phyloP scores from a whole-genome alignment of 768 basidiomycete species.

The Leucocoprinus birnbaumii region DNA sequence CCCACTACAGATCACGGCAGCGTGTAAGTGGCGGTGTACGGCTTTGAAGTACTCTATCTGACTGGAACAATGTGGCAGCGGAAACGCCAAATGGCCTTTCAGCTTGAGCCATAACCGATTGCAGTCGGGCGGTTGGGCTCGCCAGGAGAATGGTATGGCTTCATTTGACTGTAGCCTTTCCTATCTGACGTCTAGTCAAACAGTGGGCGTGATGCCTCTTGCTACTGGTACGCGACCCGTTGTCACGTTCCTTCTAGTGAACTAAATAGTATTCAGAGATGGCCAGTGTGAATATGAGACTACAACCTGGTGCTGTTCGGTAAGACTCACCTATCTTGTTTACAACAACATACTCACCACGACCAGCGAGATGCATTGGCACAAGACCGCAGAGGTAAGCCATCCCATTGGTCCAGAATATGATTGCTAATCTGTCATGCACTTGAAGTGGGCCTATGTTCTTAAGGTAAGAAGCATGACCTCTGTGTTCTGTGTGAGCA shows the following conservation, averaged over 20 bases:
- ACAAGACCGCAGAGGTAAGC: slow-evolving; percentile 42
- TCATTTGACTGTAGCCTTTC: not conserved
- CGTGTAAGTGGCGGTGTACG: slow-evolving; percentile 27
- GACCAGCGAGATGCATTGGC: slow-evolving; percentile 53
- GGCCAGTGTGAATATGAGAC: slow-evolving; percentile 51
- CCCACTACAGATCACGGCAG: slow-evolving; percentile 42
- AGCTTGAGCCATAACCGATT: slow-evolving; percentile 53
- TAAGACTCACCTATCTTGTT: slow-evolving; percentile 14
- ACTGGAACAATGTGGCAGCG: slow-evolving; percentile 23
- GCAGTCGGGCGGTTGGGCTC: slow-evolving; percentile 57
- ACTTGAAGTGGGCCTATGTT: slow-evolving; percentile 48
- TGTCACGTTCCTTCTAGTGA: not conserved
- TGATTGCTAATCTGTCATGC: slow-evolving; percentile 7
- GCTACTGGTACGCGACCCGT: slow-evolving; percentile 33
- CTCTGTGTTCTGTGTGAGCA: not conserved
- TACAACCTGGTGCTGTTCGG: slow-evolving; percentile 49
- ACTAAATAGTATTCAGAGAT: slow-evolving; percentile 19
- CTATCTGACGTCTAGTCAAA: not conserved
- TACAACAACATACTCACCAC: not conserved
- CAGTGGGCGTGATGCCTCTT: slow-evolving; percentile 47
- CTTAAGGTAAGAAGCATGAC: slow-evolving; percentile 31
- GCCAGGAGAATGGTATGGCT: slow-evolving; percentile 46
- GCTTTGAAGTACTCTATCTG: not conserved
- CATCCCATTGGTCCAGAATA: not conserved
- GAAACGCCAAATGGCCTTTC: slow-evolving; percentile 58